Conservation (phyloP, 2,329 filamentous ascomycete species). For the Pyrenochaeta sp. region DNA sequence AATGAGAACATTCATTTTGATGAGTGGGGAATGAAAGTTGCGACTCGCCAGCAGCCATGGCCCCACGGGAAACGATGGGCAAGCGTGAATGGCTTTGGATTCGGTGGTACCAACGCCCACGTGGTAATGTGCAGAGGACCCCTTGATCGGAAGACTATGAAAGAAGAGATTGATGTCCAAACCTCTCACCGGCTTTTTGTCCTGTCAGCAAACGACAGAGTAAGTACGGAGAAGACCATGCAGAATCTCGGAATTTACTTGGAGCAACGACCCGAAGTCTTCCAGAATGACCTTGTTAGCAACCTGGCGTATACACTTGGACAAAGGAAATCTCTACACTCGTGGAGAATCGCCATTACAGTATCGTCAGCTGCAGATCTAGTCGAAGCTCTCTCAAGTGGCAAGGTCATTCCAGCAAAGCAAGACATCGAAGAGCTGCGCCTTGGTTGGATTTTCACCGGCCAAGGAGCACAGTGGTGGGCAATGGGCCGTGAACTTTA, state of each 20-base stretch:
- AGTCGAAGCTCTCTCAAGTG: constrained; percentile 25
- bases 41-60: constrained; percentile 22
- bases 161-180: constrained; percentile 27
- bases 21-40: constrained; percentile 30
- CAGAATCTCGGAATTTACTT: constrained; percentile 32
- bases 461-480: constrained; percentile 45
- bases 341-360: constrained; percentile 28
- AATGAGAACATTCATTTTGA: constrained; percentile 41
- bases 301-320: constrained; percentile 37
- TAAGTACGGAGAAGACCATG: constrained; percentile 23
- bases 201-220: constrained; percentile 29
- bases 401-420: constrained; percentile 25
- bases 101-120: constrained; percentile 51
- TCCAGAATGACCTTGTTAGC: constrained; percentile 31
- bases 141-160: constrained; percentile 28
- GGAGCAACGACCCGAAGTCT: constrained; percentile 34
- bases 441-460: constrained; percentile 39
- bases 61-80: constrained; percentile 44
- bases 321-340: constrained; percentile 27
- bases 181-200: constrained; percentile 25
- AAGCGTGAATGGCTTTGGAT: constrained; percentile 58
- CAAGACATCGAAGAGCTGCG: constrained; percentile 22
- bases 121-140: constrained; percentile 31
- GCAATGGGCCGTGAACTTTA: constrained; percentile 38
- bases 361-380: constrained; percentile 18